A percentile compares a stretch with the other conserved stretches of the same genome.
phyloP scores from a whole-genome alignment of 164 flowering plant genomes.

The Euptelea pleiosperma region DNA sequence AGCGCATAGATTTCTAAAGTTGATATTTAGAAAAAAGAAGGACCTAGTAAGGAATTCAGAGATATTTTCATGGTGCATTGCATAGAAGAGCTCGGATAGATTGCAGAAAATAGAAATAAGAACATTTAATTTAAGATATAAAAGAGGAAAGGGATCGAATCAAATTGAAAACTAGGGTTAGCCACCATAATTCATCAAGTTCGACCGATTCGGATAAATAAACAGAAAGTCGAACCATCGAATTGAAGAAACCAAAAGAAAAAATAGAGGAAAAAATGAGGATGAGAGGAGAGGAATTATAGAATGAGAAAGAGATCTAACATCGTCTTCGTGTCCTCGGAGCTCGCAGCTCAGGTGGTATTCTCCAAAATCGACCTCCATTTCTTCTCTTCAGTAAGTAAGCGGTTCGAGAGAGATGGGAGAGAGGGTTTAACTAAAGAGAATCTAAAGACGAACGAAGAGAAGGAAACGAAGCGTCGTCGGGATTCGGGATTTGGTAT shows the following conservation, averaged over 20 bases:
- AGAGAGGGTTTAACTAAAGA: background rate
- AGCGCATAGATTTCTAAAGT: background rate
- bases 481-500: no score
- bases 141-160: no score
- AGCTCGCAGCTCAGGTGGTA: constrained; percentile 57
- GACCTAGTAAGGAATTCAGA: background rate
- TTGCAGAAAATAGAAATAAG: background rate
- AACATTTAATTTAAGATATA: no score
- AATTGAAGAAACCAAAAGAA: background rate
- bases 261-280: background rate
- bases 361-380: constrained; percentile 50
- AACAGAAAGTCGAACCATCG: background rate
- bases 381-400: constrained; percentile 10
- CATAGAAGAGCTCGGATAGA: no score
- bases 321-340: constrained; percentile 69
- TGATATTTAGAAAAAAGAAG: background rate
- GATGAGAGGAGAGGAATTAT: background rate
- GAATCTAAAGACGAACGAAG: background rate
- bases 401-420: background rate
- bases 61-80: no score
- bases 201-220: background rate
- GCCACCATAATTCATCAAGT: background rate
- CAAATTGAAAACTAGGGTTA: background rate
- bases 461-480: constrained; percentile 2
- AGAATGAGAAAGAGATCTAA: constrained; percentile 20